Evolutionary conservation across 2,329 filamentous ascomycete species (phyloP), one percentile per base, ranked within the genome.

Genomic region (Samsoniella hepiali): DNA sequence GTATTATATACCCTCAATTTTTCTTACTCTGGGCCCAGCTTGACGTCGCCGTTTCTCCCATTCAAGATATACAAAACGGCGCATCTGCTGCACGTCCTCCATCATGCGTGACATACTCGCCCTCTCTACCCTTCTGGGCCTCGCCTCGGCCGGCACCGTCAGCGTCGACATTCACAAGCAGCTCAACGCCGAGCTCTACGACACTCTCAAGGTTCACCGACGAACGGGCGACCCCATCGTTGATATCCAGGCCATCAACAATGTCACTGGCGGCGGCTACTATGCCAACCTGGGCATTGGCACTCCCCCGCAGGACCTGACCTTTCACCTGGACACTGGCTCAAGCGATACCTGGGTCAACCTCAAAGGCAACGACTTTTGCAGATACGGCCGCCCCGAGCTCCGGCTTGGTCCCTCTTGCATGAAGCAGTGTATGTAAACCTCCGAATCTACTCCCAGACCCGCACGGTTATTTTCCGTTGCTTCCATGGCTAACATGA

Each of bases 331-430:
- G 66, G 86, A 88, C 72, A 88, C 86, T 2, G 86, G 86, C 34
- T 87, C 83, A 71, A 86, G 82, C 67, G 86, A 88, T 70, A 81
- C 85, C 4, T 88, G 86, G 85, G 76, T 88, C 49, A 75, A 83
- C 65, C 84, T 87, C 5, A 78, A 81, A 15, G 76, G 76, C 58
- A 91, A 90, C 1, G 68, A 73, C 3, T 76, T 90, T 38, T 96
- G 91, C 73, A 72, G 72, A 15, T 78, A 74, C 53, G 17, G 11
- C 29, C 27, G 31, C 29, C 34, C 44, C 6, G 44, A 29, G 6
- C 11, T 50, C 1, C 27, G 38, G 3, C 64, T 78, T 53, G 79
- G 82, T 67, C 31, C 44, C 2, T 32, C 67, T 3, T 79, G 77
- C 65, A 65, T 74, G 63, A 72, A 74, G 34, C 77, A 78, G 8